Evolutionary conservation across 345 rosid genomes (phyloP).

Genomic region (Salix brachista): DNA sequence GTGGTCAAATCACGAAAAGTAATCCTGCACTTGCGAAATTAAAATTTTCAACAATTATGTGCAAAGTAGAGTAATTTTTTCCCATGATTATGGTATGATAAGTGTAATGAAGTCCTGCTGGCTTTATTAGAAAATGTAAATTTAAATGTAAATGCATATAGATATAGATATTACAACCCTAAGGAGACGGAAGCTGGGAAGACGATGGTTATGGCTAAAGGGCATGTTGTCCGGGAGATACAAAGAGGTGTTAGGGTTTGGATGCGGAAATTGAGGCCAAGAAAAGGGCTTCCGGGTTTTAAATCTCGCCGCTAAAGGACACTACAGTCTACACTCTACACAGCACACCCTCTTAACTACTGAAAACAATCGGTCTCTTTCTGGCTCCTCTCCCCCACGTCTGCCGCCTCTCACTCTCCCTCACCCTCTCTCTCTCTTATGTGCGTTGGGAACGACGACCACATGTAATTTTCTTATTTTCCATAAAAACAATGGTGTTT

Average conservation of each 20-base stretch:
- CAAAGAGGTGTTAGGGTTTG: slow-evolving; percentile 23
- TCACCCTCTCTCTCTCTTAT: slow-evolving; percentile 1
- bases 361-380: slow-evolving; percentile 50
- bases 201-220: neutral
- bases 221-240: slow-evolving; percentile 35
- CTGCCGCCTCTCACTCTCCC: slow-evolving; percentile 39
- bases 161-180: slow-evolving; percentile 15
- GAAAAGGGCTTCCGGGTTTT: neutral
- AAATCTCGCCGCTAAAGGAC: slow-evolving; percentile 19
- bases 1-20: slow-evolving; percentile 43
- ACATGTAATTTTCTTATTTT: slow-evolving; percentile 9
- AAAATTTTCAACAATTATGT: neutral
- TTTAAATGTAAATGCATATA: too few relatives aligned
- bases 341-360: slow-evolving; percentile 32
- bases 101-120: neutral
- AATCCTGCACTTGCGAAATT: slow-evolving; percentile 7
- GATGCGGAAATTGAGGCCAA: slow-evolving; percentile 47
- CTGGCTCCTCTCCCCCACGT: slow-evolving; percentile 47
- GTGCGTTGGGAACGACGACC: slow-evolving; percentile 42
- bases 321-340: neutral
- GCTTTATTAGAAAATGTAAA: neutral
- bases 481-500: neutral
- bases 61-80: neutral
- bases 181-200: slow-evolving; percentile 11
- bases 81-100: slow-evolving; percentile 33